phyloP scores from a whole-genome alignment of 192 early-diverging fungal genomes.

The Martensiomyces pterosporus region DNA sequence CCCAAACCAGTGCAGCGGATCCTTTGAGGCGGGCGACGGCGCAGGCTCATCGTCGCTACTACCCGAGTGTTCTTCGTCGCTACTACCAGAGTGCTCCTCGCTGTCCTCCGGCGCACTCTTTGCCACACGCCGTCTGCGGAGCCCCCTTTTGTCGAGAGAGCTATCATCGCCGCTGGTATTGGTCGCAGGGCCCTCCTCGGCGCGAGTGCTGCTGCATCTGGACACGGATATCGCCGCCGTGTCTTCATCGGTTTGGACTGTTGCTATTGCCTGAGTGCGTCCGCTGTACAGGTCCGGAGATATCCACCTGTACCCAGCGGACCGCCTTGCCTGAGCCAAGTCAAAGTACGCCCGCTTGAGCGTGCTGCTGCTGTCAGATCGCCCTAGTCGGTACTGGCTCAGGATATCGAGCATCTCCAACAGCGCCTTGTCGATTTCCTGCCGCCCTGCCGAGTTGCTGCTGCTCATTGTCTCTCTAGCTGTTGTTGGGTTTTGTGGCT shows the following conservation, averaged over 20 bases:
- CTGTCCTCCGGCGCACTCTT: too few species aligned
- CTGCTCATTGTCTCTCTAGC: too few species aligned
- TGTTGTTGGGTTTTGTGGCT: background rate
- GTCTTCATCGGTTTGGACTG: slow-evolving; percentile 10
- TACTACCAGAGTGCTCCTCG: background rate
- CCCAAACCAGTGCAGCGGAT: slow-evolving; percentile 49
- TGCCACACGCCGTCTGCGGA: too few species aligned
- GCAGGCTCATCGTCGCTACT: too few species aligned
- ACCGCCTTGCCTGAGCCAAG: slow-evolving; percentile 30
- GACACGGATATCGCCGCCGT: background rate
- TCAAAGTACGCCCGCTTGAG: slow-evolving; percentile 37
- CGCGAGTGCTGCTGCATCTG: too few species aligned
- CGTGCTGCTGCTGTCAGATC: slow-evolving; percentile 1
- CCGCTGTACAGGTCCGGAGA: slow-evolving; percentile 38
- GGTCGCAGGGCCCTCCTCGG: too few species aligned
- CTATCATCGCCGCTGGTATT: too few species aligned
- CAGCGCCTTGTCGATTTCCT: slow-evolving; percentile 12
- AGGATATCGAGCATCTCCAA: slow-evolving; percentile 21
- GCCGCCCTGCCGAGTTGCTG: too few species aligned
- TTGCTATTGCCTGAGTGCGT: slow-evolving; percentile 26
- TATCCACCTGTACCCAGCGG: slow-evolving; percentile 44
- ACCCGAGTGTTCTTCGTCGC: background rate
- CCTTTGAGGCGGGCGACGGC: too few species aligned
- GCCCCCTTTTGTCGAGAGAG: too few species aligned
- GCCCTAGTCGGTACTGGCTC: slow-evolving; percentile 27